Conservation (phyloP, 345 rosid species). For the Citrus glauca region DNA sequence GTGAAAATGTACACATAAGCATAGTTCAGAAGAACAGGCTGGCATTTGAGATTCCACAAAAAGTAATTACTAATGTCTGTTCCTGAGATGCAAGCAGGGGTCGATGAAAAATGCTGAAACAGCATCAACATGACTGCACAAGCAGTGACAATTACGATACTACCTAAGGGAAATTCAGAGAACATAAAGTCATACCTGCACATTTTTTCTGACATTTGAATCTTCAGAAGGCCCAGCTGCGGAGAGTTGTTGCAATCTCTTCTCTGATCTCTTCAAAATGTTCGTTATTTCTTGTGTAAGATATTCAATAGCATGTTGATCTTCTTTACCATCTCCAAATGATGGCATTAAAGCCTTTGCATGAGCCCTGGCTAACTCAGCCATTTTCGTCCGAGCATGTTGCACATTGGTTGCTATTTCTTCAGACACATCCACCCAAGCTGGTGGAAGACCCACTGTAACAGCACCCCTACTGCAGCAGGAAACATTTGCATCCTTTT, state of each 20-base stretch:
- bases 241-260: constrained; percentile 65
- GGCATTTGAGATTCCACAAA: neutral
- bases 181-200: constrained; percentile 53
- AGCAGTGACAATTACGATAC: neutral
- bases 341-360: constrained; percentile 99
- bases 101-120: neutral
- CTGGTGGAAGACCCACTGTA: constrained; percentile 85
- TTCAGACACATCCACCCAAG: constrained; percentile 96
- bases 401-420: constrained; percentile 82
- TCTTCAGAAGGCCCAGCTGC: constrained; percentile 82
- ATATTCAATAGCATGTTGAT: constrained; percentile 76
- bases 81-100: neutral
- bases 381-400: constrained; percentile 67
- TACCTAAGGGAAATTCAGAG: neutral
- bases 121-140: neutral
- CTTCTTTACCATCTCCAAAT: constrained; percentile 95
- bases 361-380: constrained; percentile 80
- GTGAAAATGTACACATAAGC: neutral
- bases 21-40: neutral
- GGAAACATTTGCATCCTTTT: constrained; percentile 1
- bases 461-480: constrained; percentile 71
- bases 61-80: neutral
- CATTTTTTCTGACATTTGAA: constrained; percentile 90
- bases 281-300: constrained; percentile 82
- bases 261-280: constrained; percentile 79